These are phyloP conservation scores for Syzygium malaccense DNA, from an alignment of 441 rosid genomes.

Conservation along the genomic window DNA sequence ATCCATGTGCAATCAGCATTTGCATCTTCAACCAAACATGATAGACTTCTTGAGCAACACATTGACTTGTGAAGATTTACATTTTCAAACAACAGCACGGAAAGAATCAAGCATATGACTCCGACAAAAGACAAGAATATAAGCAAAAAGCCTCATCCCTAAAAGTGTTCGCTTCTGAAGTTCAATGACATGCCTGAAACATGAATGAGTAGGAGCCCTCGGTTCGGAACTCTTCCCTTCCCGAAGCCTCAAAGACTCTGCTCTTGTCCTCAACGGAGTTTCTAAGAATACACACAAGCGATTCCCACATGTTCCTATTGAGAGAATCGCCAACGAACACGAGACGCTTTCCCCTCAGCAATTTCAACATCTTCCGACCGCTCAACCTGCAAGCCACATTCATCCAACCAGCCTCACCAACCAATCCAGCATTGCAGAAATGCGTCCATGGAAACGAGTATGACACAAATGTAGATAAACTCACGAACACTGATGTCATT, in stretches of 20 bases:
- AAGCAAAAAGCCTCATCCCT: neutral
- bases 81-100: neutral
- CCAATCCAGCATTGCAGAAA: neutral
- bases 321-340: slow-evolving; percentile 77
- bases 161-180: neutral
- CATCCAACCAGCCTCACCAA: neutral
- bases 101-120: neutral
- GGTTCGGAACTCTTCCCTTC: slow-evolving; percentile 48
- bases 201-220: slow-evolving; percentile 55
- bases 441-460: neutral
- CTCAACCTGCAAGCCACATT: slow-evolving; percentile 36
- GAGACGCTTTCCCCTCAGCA: slow-evolving; percentile 59
- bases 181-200: slow-evolving; percentile 29
- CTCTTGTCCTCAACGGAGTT: slow-evolving; percentile 39
- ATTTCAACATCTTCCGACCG: slow-evolving; percentile 48
- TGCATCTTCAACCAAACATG: neutral
- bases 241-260: slow-evolving; percentile 50
- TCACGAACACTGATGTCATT: neutral
- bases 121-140: neutral
- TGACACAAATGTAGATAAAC: neutral
- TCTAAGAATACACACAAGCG: slow-evolving; percentile 59
- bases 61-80: neutral
- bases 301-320: slow-evolving; percentile 92
- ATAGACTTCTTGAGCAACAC: neutral
- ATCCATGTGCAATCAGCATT: neutral